Evolutionary conservation across 2,329 filamentous ascomycete genomes (phyloP).

Genomic region (Penicillium rolfsii): DNA sequence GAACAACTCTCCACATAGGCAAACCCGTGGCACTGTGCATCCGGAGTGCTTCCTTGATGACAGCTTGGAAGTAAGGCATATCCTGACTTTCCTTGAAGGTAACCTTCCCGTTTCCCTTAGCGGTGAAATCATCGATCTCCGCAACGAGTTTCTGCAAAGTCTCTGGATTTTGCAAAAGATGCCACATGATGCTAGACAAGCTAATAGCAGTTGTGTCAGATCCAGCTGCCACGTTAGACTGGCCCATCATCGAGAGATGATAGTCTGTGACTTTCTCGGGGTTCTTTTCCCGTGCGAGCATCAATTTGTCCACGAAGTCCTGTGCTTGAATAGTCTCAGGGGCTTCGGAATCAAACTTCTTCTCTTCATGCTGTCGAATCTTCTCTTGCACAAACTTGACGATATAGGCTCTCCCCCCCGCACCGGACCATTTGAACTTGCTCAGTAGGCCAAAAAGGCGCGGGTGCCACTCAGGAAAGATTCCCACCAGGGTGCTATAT

Average conservation of each 20-base stretch:
- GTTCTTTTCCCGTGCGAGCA: constrained; percentile 47
- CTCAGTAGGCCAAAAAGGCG: constrained; percentile 38
- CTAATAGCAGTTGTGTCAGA: constrained; percentile 55
- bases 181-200: constrained; percentile 51
- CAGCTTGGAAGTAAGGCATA: constrained; percentile 58
- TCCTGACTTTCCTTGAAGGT: constrained; percentile 47
- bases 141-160: constrained; percentile 31
- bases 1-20: constrained; percentile 55
- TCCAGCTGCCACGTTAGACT: constrained; percentile 42
- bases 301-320: constrained; percentile 51
- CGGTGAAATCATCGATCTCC: constrained; percentile 40
- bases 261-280: constrained; percentile 48
- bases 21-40: constrained; percentile 55
- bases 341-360: constrained; percentile 8
- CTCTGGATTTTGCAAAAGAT: constrained; percentile 45
- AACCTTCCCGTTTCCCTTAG: constrained; percentile 32
- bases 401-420: constrained; percentile 38
- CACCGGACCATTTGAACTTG: constrained; percentile 36
- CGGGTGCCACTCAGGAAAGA: constrained; percentile 48
- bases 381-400: constrained; percentile 39
- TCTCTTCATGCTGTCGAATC: constrained; percentile 11
- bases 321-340: constrained; percentile 27
- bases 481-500: constrained; percentile 48
- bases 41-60: constrained; percentile 58
- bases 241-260: constrained; percentile 45